Conservation (phyloP, 2,329 filamentous ascomycete species). For the Trichoderma hamatum region DNA sequence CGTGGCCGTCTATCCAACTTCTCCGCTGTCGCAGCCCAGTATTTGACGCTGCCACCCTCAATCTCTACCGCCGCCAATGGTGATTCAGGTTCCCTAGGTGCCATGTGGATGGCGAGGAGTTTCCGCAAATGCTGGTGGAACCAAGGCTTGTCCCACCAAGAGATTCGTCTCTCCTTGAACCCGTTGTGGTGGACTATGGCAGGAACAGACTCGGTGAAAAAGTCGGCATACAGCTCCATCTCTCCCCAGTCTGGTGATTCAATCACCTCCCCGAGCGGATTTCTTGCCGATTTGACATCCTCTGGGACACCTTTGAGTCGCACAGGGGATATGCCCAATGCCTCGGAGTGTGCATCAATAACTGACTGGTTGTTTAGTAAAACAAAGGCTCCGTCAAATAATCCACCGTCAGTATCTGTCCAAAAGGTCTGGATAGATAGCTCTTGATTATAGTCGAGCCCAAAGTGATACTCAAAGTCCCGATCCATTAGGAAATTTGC, state of each 20-base stretch:
- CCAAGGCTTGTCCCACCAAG: conserved; percentile 36
- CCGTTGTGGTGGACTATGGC: conserved; percentile 38
- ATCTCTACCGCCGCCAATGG: not conserved
- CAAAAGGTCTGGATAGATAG: conserved; percentile 35
- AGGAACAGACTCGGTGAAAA: conserved; percentile 35
- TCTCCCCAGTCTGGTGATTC: conserved; percentile 32
- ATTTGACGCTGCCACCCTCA: not conserved
- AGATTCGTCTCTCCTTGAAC: conserved; percentile 30
- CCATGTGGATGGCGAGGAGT: conserved; percentile 5
- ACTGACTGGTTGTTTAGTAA: conserved; percentile 29
- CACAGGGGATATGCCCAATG: conserved; percentile 29
- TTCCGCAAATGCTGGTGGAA: conserved; percentile 32
- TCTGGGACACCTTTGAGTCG: conserved; percentile 32
- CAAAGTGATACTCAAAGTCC: conserved; percentile 33
- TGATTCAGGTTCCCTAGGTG: not conserved
- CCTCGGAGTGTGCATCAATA: conserved; percentile 29
- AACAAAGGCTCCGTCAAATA: conserved; percentile 31
- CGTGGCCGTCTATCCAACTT: not conserved
- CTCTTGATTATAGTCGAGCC: conserved; percentile 36
- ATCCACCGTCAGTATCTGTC: conserved; percentile 20
- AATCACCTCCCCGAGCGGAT: conserved; percentile 26
- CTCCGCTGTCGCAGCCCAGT: not conserved
- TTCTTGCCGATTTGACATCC: conserved; percentile 24
- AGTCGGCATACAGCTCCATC: conserved; percentile 36
- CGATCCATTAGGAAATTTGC: conserved; percentile 30